phyloP scores from a whole-genome alignment of 352 stramenopile genomes.

The Phytophthora agathidicida region DNA sequence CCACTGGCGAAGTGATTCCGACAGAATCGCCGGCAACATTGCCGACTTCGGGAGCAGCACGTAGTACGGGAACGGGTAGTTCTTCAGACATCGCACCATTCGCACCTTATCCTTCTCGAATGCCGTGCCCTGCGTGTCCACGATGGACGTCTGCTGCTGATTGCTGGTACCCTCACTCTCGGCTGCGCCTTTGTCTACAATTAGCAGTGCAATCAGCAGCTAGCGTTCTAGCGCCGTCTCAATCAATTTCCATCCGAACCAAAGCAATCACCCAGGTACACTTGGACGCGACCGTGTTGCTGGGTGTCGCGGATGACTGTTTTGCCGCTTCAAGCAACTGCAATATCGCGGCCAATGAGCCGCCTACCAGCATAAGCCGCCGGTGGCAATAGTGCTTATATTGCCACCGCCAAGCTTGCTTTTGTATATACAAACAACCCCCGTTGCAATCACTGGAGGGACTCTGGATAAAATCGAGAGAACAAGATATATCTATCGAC shows the following conservation, averaged over 20 bases:
- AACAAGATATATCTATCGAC: too few relatives aligned
- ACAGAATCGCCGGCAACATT: slow-evolving; percentile 98
- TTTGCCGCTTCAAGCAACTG: slow-evolving; percentile 90
- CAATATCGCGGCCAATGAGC: slow-evolving; percentile 93
- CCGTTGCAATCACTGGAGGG: too few relatives aligned
- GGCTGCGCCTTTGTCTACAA: slow-evolving; percentile 91
- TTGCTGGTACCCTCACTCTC: slow-evolving; percentile 26
- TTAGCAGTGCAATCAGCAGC: slow-evolving; percentile 98
- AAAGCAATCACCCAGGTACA: slow-evolving; percentile 99
- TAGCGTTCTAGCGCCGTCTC: slow-evolving; percentile 97
- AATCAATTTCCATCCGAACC: slow-evolving; percentile 97
- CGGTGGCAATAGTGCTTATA: too few relatives aligned
- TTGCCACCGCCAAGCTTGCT: too few relatives aligned
- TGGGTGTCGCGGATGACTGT: slow-evolving; percentile 50
- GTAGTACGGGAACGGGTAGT: slow-evolving; percentile 99
- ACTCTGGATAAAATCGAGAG: too few relatives aligned
- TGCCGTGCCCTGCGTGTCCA: slow-evolving; percentile 98
- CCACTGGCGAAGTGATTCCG: slow-evolving; percentile 99
- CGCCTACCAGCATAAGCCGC: slow-evolving; percentile 94
- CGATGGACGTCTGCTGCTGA: slow-evolving; percentile 92
- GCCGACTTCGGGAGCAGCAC: slow-evolving; percentile 96
- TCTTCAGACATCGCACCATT: slow-evolving; percentile 98
- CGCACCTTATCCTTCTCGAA: slow-evolving; percentile 96
- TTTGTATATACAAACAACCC: too few relatives aligned
- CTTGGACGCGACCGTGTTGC: slow-evolving; percentile 87